Base-by-base conservation (phyloP, 306 rosid genomes). In the Pyrus pyrifolia region DNA sequence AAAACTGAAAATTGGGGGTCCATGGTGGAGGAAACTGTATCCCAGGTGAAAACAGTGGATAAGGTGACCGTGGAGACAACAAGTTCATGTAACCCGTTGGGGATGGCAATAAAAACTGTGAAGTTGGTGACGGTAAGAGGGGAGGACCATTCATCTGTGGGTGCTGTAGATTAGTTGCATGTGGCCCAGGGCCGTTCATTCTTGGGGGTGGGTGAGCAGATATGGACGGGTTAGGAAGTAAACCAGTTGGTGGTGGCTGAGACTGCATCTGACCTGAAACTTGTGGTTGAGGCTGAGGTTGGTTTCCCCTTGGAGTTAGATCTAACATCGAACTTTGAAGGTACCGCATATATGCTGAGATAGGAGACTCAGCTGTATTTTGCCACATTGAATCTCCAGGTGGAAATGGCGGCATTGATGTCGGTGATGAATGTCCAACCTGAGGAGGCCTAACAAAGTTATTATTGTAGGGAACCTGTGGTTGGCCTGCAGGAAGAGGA, bases 271-370 rank as follows among this genome's bases (percentile, higher is more conserved):
- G 80, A 49, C 64, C 76, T 14, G 61, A 73, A 40, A 52, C 78
- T 17, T 66, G 80, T 31, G 72, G 85, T 11, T 29, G 77, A 33
- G 68, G 67, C 27, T 76, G 89, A 70, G 74, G 75, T 55, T 57
- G 90, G 81, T 83, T 80, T 45, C 86, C 90, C 74, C 86, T 84
- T 1, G 89, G 80, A 83, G 88, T 80, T 23, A 96, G 94, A 80
- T 87, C 93, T 25, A 85, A 44, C 51, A 89, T 87, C 27, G 98
- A 90, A 81, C 55, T 84, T 65, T 94, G 96, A 84, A 94, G 98
- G 84, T 90, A 94, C 7, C 90, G 87, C 98, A 94, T 90, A 76
- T 94, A 94, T 31, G 97, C 96, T 1, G 98, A 86, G 76, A 94
- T 90, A 11, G 98, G 98, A 49, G 97, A 90, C 76, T 92, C 98